Base-by-base conservation (phyloP, 768 basidiomycete genomes). In the Lanmaoa rubissima region DNA sequence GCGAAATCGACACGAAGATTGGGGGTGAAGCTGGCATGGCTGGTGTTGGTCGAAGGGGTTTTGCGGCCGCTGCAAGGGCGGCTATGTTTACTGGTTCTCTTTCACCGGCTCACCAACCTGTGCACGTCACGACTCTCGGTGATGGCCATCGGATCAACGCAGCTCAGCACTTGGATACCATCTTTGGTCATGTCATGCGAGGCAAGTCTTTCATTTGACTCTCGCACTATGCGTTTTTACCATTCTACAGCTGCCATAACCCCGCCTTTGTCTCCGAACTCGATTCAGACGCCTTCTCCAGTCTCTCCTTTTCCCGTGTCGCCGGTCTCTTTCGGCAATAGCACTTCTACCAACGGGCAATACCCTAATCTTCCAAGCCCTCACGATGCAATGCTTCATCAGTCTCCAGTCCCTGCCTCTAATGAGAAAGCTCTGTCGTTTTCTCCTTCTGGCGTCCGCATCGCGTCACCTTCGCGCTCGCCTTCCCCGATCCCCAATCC, bases 1-100 rank as follows among this genome's bases (percentile, higher is more conserved):
- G 67, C 8, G 78, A 81, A 35, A 77, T 86, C 10, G 82, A 89
- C 65, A 91, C 89, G n/a, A 84, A 86, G 67, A 78, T 66, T 3
- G 89, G 90, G 4, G 90, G 90, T 8, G 84, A 78, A 51, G 90
- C 89, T 10, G 89, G 90, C 1, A 94, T 95, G 93, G 93, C 93
- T 1, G 93, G 93, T 10, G 92, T 95, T 8, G 93, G 93, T 9
- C 76, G 93, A 57, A 76, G 92, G 61, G 93, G 90, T 1, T 94
- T 94, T 57, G 79, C 78, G 13, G 89, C 92, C 17, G 89, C 83
- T 11, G 84, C 87, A 51, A 83, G 84, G 43, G 86, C 85, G 0
- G 84, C 83, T 9, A 74, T 85, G 77, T 73, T 79, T 58, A 55
- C 74, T 35, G 17, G 68, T 24, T 52, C 65, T 39, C 52, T 48